Evolutionary conservation across 1,284 basidiomycete genomes (phyloP).

Genomic region (Rhodotorula sp.): DNA sequence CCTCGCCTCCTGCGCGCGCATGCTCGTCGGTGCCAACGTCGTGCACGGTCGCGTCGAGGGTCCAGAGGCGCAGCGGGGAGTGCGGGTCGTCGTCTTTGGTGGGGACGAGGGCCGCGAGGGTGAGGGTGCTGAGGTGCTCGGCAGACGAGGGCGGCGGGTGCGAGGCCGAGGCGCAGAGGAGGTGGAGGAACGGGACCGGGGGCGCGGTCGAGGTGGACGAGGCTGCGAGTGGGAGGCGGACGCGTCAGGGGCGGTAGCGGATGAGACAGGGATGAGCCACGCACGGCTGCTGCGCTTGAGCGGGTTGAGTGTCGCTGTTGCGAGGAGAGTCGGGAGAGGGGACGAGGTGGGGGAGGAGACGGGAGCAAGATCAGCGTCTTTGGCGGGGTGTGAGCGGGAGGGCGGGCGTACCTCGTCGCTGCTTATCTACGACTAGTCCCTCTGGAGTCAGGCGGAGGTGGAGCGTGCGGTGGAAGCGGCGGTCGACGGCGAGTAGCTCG

Average conservation of each 20-base stretch:
- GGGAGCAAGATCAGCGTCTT: too few species aligned
- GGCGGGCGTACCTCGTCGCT: neutral
- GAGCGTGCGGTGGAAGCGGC: neutral
- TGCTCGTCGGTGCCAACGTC: neutral
- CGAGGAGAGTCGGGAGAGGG: neutral
- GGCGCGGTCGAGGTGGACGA: constrained; percentile 8
- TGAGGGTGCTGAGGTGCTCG: neutral
- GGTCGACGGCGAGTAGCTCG: constrained; percentile 4
- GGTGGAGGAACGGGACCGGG: constrained; percentile 22
- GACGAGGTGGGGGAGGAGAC: neutral
- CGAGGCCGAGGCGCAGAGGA: constrained; percentile 11
- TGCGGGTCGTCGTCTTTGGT: neutral
- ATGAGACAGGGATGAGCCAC: neutral
- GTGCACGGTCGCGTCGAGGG: neutral
- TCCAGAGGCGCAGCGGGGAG: constrained; percentile 2
- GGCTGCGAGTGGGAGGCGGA: neutral
- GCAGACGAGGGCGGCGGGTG: neutral
- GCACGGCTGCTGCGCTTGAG: constrained; percentile 9
- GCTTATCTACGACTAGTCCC: constrained; percentile 11
- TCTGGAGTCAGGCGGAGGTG: constrained; percentile 10
- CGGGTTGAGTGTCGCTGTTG: constrained; percentile 4
- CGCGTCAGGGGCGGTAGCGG: neutral
- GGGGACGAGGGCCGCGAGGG: constrained; percentile 20
- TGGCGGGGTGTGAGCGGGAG: too few species aligned
- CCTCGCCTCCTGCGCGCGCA: neutral